Base-by-base conservation (phyloP, 345 rosid species). In the Murraya koenigii region DNA sequence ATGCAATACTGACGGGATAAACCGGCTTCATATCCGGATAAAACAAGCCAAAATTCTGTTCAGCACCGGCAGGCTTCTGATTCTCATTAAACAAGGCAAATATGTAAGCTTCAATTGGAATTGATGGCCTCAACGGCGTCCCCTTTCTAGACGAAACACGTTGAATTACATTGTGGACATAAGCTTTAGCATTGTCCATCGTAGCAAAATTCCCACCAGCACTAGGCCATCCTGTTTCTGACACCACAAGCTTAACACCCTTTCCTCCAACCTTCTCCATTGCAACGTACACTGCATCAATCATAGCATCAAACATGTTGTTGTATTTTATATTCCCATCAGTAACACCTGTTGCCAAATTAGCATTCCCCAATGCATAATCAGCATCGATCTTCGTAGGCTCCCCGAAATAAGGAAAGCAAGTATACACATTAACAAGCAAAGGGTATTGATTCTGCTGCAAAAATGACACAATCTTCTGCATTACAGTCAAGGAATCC, bases 161-260 rank as follows among this genome's bases (percentile, higher is more conserved):
- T 23, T n/a, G 38, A 11, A 75, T 11, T 15, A 61, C 25, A n/a
- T 47, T 75, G 39, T 47, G 62, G 15, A 39, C 8, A 22, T 63
- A 75, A 8, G 60, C 6, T 30, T 64, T 38, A 28, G 69, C 69
- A 44, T 39, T 64, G 23, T 17, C 7, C 5, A 41, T 7, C 5
- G 77, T 75, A 22, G 59, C 69, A 14, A 71, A 47, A 19, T 49
- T 33, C 10, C 66, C 55, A 22, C 83, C 84, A 9, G 75, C 74
- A 6, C 74, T 74, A 11, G 83, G 84, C 83, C 84, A 75, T 15
- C 79, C 84, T 6, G 47, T 81, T 72, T 77, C 77, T 0, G 79
- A 32, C 23, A 80, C 70, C n/a, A 72, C 67, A n/a, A 83, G 22
- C 25, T 15, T 33, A 23, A 80, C 72, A 33, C 3, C 10, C 22